A percentile compares a stretch with the other conserved stretches of the same genome.
phyloP scores from a whole-genome alignment of 192 early-diverging fungal genomes.

The Coemansia sp. region DNA sequence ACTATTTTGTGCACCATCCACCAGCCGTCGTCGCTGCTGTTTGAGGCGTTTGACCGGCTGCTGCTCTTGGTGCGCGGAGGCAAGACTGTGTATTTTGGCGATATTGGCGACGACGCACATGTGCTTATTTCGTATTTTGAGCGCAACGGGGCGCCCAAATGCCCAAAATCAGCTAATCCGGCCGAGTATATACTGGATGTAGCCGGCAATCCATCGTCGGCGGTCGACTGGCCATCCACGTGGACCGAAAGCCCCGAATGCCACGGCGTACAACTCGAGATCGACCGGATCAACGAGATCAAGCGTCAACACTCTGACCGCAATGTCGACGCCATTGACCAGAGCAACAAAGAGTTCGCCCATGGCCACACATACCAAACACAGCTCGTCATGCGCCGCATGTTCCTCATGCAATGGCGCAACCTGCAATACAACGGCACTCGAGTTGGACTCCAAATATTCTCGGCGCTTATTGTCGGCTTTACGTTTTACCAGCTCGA shows the following conservation, averaged over 20 bases:
- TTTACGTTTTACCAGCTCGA: slow-evolving; percentile 70
- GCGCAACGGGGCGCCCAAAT: slow-evolving; percentile 66
- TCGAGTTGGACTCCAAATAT: slow-evolving; percentile 56
- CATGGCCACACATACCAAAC: slow-evolving; percentile 51
- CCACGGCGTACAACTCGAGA: slow-evolving; percentile 40
- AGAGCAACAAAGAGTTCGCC: slow-evolving; percentile 26
- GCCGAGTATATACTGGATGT: slow-evolving; percentile 87
- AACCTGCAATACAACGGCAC: slow-evolving; percentile 70
- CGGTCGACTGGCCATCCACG: slow-evolving; percentile 70
- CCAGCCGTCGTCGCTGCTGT: slow-evolving; percentile 70
- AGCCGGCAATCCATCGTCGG: slow-evolving; percentile 57
- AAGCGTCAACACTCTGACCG: not conserved
- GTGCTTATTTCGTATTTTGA: slow-evolving; percentile 77
- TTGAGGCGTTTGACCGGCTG: slow-evolving; percentile 75
- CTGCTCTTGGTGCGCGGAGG: slow-evolving; percentile 74
- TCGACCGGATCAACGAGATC: slow-evolving; percentile 53
- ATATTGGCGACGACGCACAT: slow-evolving; percentile 65
- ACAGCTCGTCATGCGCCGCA: slow-evolving; percentile 61
- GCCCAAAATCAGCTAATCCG: slow-evolving; percentile 68
- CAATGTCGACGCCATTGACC: slow-evolving; percentile 6
- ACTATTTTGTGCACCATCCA: slow-evolving; percentile 75
- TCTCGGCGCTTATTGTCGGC: slow-evolving; percentile 61
- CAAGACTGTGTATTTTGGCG: slow-evolving; percentile 77
- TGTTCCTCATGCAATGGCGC: slow-evolving; percentile 69
- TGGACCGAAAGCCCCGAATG: slow-evolving; percentile 65